Base-by-base conservation (phyloP, 2,329 filamentous ascomycete genomes). In the Paraphaeosphaeria minitans region DNA sequence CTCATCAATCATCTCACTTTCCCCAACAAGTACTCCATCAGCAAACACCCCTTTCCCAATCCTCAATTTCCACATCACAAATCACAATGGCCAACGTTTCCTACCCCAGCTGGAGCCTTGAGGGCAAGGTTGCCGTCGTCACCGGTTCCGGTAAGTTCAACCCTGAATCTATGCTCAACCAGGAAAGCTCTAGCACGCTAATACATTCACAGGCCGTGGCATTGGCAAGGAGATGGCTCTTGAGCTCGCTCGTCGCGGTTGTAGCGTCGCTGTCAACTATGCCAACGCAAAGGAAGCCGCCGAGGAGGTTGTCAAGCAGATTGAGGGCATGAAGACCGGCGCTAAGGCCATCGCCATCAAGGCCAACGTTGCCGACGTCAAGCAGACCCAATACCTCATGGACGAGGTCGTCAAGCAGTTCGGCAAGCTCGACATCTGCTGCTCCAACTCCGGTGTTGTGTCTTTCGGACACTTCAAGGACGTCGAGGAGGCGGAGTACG, bases 361-460 rank as follows among this genome's bases (percentile, higher is more conserved):
- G 79, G 89, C 89, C 67, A 88, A 92, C 78, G 84, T 91, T 57
- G 82, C 85, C 64, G 80, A 89, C 60, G 84, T 89, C 47, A 75
- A 82, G 59, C 81, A 91, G 76, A 91, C 87, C 65, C 81, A 83
- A 55, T 76, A 78, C 59, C 79, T 91, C 66, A 89, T 91, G 80
- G 81, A 84, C 57, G 76, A 88, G 71, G 87, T 87, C 55, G 80
- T 87, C 62, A 78, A 80, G 66, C 80, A 85, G 75, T 91, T 87
- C 71, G 88, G 88, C 75, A 83, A 85, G 75, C 82, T 91, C 70
- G 82, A 90, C 78, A 88, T 91, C 66, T 88, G 88, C 70, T 86
- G 85, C 81, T 89, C 85, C 72, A 90, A 90, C 82, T 86, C 84
- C 47, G 88, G 83, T 64, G 83, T 83, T 55, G 81, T 83, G 37